These are phyloP conservation scores for Eucalyptus decipiens DNA, from an alignment of 345 rosid genomes.

Conservation along the genomic window DNA sequence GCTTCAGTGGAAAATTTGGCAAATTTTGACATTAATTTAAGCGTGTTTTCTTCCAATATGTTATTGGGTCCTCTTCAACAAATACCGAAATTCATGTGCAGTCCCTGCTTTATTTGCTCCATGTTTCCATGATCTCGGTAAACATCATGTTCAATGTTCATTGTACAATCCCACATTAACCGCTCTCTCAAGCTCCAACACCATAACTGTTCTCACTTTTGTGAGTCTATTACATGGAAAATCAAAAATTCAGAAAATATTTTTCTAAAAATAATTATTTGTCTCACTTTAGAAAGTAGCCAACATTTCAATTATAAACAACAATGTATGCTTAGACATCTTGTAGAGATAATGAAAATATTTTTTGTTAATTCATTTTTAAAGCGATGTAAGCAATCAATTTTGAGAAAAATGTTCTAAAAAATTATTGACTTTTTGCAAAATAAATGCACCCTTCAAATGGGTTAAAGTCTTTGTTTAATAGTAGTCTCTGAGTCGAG, in stretches of 20 bases:
- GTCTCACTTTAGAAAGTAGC: background rate
- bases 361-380: background rate
- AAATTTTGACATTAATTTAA: background rate
- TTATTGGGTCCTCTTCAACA: background rate
- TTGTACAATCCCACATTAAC: background rate
- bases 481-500: background rate
- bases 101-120: background rate
- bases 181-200: background rate
- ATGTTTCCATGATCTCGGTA: background rate
- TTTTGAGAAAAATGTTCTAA: background rate
- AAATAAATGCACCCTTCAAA: background rate
- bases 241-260: background rate
- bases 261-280: background rate
- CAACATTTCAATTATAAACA: background rate
- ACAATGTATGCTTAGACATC: background rate
- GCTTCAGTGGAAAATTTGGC: background rate
- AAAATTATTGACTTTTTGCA: accelerated
- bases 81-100: background rate
- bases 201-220: background rate
- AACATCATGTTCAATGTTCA: background rate
- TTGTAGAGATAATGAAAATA: background rate
- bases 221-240: background rate
- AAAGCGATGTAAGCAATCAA: background rate
- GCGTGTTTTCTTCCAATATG: background rate
- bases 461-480: background rate